phyloP scores from a whole-genome alignment of 2,329 filamentous ascomycete species.

The Paecilomyces formosus region DNA sequence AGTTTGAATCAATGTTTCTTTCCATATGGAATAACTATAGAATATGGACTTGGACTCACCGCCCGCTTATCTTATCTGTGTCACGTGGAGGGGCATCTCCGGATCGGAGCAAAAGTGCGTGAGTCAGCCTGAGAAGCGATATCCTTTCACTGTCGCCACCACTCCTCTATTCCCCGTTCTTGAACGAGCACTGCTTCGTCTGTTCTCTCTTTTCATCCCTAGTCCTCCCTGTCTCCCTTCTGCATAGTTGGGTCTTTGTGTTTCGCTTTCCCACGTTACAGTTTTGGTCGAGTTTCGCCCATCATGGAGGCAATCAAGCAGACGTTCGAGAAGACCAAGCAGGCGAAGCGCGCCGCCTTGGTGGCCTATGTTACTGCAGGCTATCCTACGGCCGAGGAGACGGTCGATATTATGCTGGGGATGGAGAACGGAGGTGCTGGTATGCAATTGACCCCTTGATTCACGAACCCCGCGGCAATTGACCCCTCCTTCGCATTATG shows the following conservation, averaged over 20 bases:
- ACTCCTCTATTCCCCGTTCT: not conserved
- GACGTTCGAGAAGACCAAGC: conserved; percentile 51
- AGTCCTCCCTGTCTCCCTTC: not conserved
- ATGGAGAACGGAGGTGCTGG: conserved; percentile 91
- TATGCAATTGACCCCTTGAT: conserved; percentile 34
- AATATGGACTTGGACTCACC: not conserved
- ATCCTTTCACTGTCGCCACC: not conserved
- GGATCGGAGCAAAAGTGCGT: not conserved
- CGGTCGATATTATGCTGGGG: conserved; percentile 73
- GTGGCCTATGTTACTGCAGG: conserved; percentile 96
- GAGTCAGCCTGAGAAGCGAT: not conserved
- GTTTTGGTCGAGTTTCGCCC: conserved; percentile 5
- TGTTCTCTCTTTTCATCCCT: not conserved
- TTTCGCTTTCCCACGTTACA: not conserved
- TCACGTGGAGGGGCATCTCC: not conserved
- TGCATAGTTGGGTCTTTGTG: not conserved
- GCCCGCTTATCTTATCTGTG: not conserved
- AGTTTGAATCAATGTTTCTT: no score
- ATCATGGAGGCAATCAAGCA: conserved; percentile 48
- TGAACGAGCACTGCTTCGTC: not conserved
- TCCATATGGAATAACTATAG: no score
- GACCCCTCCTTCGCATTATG: not conserved
- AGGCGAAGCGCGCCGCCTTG: conserved; percentile 63
- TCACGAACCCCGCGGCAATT: not conserved
- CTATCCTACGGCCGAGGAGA: conserved; percentile 75